Evolutionary conservation across 139 green algal genomes (phyloP).

Genomic region (Ulvella scutata): DNA sequence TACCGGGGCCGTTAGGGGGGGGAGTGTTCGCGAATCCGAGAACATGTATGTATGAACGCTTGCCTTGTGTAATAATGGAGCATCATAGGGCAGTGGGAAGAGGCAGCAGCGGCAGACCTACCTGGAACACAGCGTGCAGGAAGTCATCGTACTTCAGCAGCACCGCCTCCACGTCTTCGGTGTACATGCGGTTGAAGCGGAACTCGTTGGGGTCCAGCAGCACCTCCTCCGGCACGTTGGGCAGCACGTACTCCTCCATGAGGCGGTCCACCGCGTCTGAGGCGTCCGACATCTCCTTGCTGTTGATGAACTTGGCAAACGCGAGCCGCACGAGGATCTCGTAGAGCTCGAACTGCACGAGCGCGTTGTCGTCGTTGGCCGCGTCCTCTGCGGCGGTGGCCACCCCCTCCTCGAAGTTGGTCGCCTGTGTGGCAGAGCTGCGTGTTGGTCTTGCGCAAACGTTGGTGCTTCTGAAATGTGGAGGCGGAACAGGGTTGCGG

Average conservation of each 20-base stretch:
- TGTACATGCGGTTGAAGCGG: neutral
- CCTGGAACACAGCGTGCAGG: slow-evolving; percentile 13
- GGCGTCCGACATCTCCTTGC: slow-evolving; percentile 14
- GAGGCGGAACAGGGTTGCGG: too few species aligned
- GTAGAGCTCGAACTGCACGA: slow-evolving; percentile 32
- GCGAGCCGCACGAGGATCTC: slow-evolving; percentile 22
- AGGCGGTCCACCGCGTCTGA: slow-evolving; percentile 13
- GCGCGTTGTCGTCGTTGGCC: slow-evolving; percentile 28
- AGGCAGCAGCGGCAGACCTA: too few species aligned
- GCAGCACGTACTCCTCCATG: slow-evolving; percentile 9
- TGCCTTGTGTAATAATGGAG: too few species aligned
- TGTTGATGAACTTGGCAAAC: slow-evolving; percentile 24
- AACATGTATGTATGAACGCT: too few species aligned
- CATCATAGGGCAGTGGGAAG: too few species aligned
- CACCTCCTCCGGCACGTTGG: neutral
- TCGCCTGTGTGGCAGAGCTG: too few species aligned
- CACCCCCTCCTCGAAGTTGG: slow-evolving; percentile 35
- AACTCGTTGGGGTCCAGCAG: neutral
- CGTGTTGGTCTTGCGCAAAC: too few species aligned
- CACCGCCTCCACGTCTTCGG: slow-evolving; percentile 1
- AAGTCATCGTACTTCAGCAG: slow-evolving; percentile 7
- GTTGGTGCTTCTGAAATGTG: too few species aligned
- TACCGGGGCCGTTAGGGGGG: too few species aligned
- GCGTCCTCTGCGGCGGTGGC: slow-evolving; percentile 9
- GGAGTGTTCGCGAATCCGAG: too few species aligned